Conservation (phyloP, 805 yeast genomes). For the Saturnispora mendoncae region DNA sequence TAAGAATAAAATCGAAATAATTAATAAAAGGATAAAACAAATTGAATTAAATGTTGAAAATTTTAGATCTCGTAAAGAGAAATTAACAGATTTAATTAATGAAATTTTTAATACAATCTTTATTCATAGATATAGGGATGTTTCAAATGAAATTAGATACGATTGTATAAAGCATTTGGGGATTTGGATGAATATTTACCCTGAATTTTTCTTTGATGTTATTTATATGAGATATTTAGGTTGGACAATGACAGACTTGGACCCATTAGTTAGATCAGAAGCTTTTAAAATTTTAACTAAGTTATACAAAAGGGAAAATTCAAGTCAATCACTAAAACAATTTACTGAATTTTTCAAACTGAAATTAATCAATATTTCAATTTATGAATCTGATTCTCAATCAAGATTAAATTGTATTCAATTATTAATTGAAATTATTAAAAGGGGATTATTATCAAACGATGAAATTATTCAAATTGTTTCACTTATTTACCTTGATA, state of each 20-base stretch:
- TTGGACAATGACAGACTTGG: slow-evolving; percentile 73
- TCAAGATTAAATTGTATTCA: slow-evolving; percentile 45
- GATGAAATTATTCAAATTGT: slow-evolving; percentile 40
- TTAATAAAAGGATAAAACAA: slow-evolving; percentile 37
- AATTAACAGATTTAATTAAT: slow-evolving; percentile 46
- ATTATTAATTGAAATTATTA: slow-evolving; percentile 46
- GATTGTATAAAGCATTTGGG: slow-evolving; percentile 59
- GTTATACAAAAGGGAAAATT: slow-evolving; percentile 35
- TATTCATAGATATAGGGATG: slow-evolving; percentile 71
- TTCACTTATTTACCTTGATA: slow-evolving; percentile 31
- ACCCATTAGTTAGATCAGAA: slow-evolving; percentile 51
- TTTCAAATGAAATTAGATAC: slow-evolving; percentile 60
- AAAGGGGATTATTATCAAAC: slow-evolving; percentile 56
- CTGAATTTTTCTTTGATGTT: slow-evolving; percentile 63
- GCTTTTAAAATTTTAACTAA: slow-evolving; percentile 48
- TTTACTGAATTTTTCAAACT: slow-evolving; percentile 67
- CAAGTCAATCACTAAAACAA: slow-evolving; percentile 61
- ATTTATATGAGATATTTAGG: slow-evolving; percentile 71
- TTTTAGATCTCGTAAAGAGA: slow-evolving; percentile 41
- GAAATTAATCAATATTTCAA: slow-evolving; percentile 56
- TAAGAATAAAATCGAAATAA: slow-evolving; percentile 25
- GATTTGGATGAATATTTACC: slow-evolving; percentile 62
- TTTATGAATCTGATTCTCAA: slow-evolving; percentile 44
- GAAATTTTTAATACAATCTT: slow-evolving; percentile 63
- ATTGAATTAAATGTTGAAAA: slow-evolving; percentile 35